A percentile compares a stretch with the other conserved stretches of the same genome.
These are phyloP conservation scores for Pichia sp. DNA, from an alignment of 1,139 yeast genomes.

Conservation along the genomic window DNA sequence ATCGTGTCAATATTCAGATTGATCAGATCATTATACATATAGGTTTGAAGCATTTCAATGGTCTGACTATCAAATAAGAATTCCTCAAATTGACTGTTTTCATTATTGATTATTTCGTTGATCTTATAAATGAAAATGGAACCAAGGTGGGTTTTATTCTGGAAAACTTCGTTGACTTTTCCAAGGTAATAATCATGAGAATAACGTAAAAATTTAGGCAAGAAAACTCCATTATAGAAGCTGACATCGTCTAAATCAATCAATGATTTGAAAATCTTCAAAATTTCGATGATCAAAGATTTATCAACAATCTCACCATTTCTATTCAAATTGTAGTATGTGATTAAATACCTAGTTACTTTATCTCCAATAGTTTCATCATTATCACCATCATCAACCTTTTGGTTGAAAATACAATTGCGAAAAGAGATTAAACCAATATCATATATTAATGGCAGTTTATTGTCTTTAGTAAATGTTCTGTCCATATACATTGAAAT, in stretches of 20 bases:
- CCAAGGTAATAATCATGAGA: conserved; percentile 49
- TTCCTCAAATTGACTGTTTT: conserved; percentile 44
- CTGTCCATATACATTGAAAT: conserved; percentile 81
- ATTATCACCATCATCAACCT: conserved; percentile 10
- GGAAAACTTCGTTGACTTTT: conserved; percentile 34
- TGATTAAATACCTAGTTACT: conserved; percentile 43
- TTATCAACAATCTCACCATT: conserved; percentile 47
- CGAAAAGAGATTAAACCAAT: conserved; percentile 44
- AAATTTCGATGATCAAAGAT: conserved; percentile 49
- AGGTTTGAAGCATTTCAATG: conserved; percentile 41
- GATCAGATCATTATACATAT: conserved; percentile 58
- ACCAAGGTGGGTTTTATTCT: conserved; percentile 30
- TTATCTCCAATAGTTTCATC: conserved; percentile 43
- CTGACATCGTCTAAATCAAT: conserved; percentile 40
- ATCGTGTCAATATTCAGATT: conserved; percentile 49
- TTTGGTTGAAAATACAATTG: conserved; percentile 29
- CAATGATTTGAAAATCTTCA: conserved; percentile 64
- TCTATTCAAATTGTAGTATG: conserved; percentile 53
- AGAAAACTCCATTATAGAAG: conserved; percentile 59
- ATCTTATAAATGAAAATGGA: conserved; percentile 48
- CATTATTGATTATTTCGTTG: conserved; percentile 47
- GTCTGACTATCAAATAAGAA: conserved; percentile 47
- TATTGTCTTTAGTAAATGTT: conserved; percentile 71
- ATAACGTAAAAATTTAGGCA: conserved; percentile 49
- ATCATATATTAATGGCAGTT: conserved; percentile 62